These are phyloP conservation scores for Sechiopsis laciniata DNA, from an alignment of 306 rosid genomes.

Conservation along the genomic window DNA sequence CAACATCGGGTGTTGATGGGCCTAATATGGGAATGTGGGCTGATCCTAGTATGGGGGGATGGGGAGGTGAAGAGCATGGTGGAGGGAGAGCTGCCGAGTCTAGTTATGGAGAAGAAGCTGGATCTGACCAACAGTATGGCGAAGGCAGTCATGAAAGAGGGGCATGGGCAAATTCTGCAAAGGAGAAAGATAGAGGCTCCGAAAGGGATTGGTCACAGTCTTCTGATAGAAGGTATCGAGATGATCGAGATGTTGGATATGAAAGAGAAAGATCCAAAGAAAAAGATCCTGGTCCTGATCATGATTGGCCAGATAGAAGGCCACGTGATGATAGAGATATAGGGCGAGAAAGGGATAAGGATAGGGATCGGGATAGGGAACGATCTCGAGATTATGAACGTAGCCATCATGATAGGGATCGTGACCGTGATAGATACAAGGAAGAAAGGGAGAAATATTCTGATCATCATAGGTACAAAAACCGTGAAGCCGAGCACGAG, in stretches of 20 bases:
- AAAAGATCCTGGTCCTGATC: slow-evolving; percentile 57
- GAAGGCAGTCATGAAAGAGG: slow-evolving; percentile 80
- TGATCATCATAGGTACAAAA: slow-evolving; percentile 84
- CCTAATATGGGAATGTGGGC: slow-evolving; percentile 99
- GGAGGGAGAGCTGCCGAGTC: slow-evolving; percentile 88
- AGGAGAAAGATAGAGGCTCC: slow-evolving; percentile 89
- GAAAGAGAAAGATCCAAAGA: slow-evolving; percentile 80
- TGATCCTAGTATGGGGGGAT: slow-evolving; percentile 89
- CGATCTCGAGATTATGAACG: slow-evolving; percentile 54
- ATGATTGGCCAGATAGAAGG: slow-evolving; percentile 73
- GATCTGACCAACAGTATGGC: slow-evolving; percentile 85
- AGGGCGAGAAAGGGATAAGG: slow-evolving; percentile 56
- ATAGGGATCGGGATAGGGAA: slow-evolving; percentile 43
- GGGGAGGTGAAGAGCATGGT: slow-evolving; percentile 82
- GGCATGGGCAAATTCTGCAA: slow-evolving; percentile 68
- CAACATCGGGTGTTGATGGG: slow-evolving; percentile 70
- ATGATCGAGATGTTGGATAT: slow-evolving; percentile 74
- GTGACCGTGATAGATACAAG: slow-evolving; percentile 66
- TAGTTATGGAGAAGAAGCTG: slow-evolving; percentile 96
- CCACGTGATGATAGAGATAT: slow-evolving; percentile 67
- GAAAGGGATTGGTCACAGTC: slow-evolving; percentile 95
- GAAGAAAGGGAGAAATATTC: slow-evolving; percentile 77
- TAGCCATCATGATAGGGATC: slow-evolving; percentile 39
- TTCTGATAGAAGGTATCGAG: slow-evolving; percentile 76
- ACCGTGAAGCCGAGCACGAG: slow-evolving; percentile 64